Evolutionary conservation across 495 filamentous ascomycete genomes (phyloP).

Genomic region (Hypoxylon cercidicola): DNA sequence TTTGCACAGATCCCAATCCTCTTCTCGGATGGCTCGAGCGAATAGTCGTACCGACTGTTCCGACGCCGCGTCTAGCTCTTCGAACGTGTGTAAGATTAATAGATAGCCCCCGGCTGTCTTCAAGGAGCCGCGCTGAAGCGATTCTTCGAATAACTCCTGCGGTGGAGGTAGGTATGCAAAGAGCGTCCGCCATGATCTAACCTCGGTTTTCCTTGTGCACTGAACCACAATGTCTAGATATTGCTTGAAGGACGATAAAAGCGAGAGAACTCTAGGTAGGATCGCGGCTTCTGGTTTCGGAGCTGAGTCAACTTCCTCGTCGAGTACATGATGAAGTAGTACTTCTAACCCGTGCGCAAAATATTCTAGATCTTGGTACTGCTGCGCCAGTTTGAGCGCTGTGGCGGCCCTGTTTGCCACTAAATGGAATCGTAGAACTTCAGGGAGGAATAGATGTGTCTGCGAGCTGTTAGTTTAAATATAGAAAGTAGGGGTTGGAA

Average conservation of each 20-base stretch:
- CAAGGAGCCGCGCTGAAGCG: conserved; percentile 80
- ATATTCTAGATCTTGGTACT: conserved; percentile 86
- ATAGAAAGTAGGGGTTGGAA: neutral
- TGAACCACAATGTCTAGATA: conserved; percentile 97
- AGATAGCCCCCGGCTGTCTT: conserved; percentile 98
- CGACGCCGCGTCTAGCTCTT: conserved; percentile 80
- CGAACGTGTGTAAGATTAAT: conserved; percentile 92
- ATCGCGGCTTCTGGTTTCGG: conserved; percentile 75
- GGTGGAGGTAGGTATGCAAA: conserved; percentile 91
- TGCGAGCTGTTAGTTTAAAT: conserved; percentile 49
- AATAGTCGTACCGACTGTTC: conserved; percentile 87
- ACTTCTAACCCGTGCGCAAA: conserved; percentile 94
- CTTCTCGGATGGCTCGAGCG: conserved; percentile 79
- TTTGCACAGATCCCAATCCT: conserved; percentile 96
- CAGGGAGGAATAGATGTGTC: conserved; percentile 91
- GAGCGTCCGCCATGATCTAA: conserved; percentile 92
- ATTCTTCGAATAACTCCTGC: conserved; percentile 90
- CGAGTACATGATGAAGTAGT: conserved; percentile 90
- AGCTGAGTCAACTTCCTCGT: conserved; percentile 89
- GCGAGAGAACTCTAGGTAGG: conserved; percentile 85
- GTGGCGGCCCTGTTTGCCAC: conserved; percentile 74
- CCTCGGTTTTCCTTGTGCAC: conserved; percentile 97
- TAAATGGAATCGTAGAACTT: conserved; percentile 81
- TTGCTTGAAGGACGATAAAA: conserved; percentile 86
- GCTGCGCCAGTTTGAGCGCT: conserved; percentile 79